A percentile compares a stretch with the other conserved stretches of the same genome.
phyloP scores from a whole-genome alignment of 768 basidiomycete genomes.

The Rubroboletus satanas region DNA sequence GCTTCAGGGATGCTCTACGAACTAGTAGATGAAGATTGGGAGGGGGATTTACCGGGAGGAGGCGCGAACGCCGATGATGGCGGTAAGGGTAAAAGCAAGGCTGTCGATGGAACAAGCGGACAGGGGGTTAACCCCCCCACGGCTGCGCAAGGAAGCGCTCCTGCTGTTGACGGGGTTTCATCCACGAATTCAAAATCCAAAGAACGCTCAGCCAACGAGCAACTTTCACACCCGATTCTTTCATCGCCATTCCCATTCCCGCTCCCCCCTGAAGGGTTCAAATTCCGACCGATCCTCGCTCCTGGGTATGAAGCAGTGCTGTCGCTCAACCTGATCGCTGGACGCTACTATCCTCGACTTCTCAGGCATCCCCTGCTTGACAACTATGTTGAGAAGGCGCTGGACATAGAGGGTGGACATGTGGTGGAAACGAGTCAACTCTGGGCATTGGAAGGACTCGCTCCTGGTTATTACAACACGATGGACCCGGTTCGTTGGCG shows the following conservation, averaged over 20 bases:
- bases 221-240: slow-evolving; percentile 37
- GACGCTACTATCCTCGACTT: slow-evolving; percentile 77
- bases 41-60: slow-evolving; percentile 31
- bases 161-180: slow-evolving; percentile 14
- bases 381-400: slow-evolving; percentile 37
- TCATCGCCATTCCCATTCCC: slow-evolving; percentile 47
- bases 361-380: slow-evolving; percentile 60
- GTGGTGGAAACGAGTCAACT: slow-evolving; percentile 48
- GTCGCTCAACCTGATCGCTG: slow-evolving; percentile 67
- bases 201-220: slow-evolving; percentile 23
- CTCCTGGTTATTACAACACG: slow-evolving; percentile 61
- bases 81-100: slow-evolving; percentile 33
- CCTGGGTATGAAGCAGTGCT: slow-evolving; percentile 61
- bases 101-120: slow-evolving; percentile 18
- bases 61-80: slow-evolving; percentile 1
- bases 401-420: slow-evolving; percentile 35
- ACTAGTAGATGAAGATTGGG: slow-evolving; percentile 73
- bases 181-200: slow-evolving; percentile 11
- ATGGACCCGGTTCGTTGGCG: slow-evolving; percentile 67
- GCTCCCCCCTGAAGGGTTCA: slow-evolving; percentile 59
- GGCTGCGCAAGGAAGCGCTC: slow-evolving; percentile 16
- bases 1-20: slow-evolving; percentile 76
- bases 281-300: slow-evolving; percentile 63
- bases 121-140: not conserved
- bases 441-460: slow-evolving; percentile 70